Conservation (phyloP, 306 rosid genomes). For the Castanopsis chinensis region DNA sequence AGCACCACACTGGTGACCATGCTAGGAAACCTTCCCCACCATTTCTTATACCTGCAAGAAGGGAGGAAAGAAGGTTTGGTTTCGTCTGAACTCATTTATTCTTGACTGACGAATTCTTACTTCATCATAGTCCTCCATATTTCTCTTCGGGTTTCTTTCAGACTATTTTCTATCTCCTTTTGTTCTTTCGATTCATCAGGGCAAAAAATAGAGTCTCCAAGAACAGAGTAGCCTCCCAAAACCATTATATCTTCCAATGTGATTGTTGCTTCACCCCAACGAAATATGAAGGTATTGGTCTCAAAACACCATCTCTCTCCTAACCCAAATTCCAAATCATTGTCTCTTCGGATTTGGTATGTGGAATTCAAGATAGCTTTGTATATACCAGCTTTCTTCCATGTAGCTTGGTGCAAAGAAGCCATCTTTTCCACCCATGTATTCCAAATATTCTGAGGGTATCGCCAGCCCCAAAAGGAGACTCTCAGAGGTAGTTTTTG, state of each 20-base stretch:
- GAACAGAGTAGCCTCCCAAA: conserved; percentile 19
- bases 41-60: no score
- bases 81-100: no score
- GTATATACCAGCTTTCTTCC: conserved; percentile 44
- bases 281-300: conserved; percentile 43
- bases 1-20: no score
- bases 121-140: no score
- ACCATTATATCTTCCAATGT: conserved; percentile 56
- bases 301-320: conserved; percentile 46
- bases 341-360: not conserved
- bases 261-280: conserved; percentile 57
- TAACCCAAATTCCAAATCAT: conserved; percentile 18
- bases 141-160: not conserved
- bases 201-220: conserved; percentile 9
- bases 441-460: conserved; percentile 6
- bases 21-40: no score
- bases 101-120: no score
- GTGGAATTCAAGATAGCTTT: conserved; percentile 43
- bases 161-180: not conserved
- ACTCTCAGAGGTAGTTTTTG: conserved; percentile 16
- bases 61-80: no score
- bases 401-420: conserved; percentile 19
- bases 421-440: conserved; percentile 35
- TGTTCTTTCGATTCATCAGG: not conserved
- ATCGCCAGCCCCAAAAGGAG: conserved; percentile 27